These are phyloP conservation scores for Fonsecaea pugnacius DNA, from an alignment of 2,329 filamentous ascomycete genomes.

Conservation along the genomic window DNA sequence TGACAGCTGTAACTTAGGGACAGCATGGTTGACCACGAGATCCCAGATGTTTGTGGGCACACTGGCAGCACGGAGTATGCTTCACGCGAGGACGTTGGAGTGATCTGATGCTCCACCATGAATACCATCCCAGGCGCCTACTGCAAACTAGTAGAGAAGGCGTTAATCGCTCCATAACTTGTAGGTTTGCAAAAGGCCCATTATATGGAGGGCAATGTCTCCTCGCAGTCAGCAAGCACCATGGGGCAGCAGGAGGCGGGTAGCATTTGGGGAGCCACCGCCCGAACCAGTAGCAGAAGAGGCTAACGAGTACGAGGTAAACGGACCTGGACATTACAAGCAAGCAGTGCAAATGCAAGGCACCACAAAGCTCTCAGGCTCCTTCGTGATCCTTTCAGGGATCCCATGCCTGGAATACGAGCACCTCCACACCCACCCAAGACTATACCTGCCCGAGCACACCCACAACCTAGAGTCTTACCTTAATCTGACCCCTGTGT, in stretches of 20 bases:
- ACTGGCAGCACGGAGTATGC: neutral
- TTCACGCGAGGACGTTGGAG: neutral
- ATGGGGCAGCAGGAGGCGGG: too few relatives aligned
- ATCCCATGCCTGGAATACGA: neutral
- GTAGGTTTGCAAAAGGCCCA: neutral
- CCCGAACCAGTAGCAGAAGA: neutral
- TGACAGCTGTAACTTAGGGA: neutral
- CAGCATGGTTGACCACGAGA: neutral
- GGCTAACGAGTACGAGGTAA: too few relatives aligned
- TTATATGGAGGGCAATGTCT: neutral
- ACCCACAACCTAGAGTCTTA: neutral
- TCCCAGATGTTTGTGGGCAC: neutral
- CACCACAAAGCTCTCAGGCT: neutral
- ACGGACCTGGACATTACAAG: neutral
- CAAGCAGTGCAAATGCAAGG: neutral
- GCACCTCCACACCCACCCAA: neutral
- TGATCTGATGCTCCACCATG: neutral
- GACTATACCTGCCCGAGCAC: neutral
- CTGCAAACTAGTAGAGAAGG: neutral
- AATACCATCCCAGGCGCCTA: neutral
- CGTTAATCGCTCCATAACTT: neutral
- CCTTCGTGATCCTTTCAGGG: neutral
- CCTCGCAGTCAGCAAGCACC: neutral
- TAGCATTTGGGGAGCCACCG: neutral
- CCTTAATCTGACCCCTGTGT: slow-evolving; percentile 1